These are phyloP conservation scores for Rhexocercosporidium sp. DNA, from an alignment of 2,329 filamentous ascomycete genomes.

Conservation along the genomic window DNA sequence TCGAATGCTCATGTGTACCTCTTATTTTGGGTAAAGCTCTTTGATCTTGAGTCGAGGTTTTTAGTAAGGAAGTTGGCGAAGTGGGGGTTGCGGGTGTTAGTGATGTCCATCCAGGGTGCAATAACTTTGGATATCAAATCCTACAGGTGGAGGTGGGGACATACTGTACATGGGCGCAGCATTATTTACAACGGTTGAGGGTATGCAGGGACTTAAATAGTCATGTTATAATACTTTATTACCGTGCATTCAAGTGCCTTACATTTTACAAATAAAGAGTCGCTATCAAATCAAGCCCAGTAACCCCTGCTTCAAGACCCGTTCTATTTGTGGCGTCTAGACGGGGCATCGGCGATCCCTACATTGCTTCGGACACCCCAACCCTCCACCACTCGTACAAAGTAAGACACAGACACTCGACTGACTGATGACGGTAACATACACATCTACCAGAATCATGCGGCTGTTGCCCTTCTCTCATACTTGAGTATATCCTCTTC, in stretches of 20 bases:
- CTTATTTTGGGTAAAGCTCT: neutral
- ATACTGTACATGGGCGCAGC: neutral
- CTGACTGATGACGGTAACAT: conserved; percentile 14
- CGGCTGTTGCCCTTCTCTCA: neutral
- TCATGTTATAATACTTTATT: neutral
- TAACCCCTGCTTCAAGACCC: neutral
- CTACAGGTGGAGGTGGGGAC: neutral
- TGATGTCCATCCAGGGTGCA: neutral
- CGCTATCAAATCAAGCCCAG: neutral
- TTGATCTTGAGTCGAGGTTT: neutral
- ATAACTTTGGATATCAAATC: neutral
- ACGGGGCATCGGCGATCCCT: conserved; percentile 10
- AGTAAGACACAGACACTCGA: conserved; percentile 9
- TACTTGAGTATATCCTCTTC: neutral
- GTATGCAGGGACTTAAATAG: neutral
- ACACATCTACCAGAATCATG: neutral
- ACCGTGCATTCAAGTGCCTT: neutral
- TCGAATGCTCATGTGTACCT: conserved; percentile 7
- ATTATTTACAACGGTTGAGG: neutral
- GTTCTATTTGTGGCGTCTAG: conserved; percentile 11
- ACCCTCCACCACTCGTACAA: conserved; percentile 6
- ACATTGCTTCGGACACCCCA: neutral
- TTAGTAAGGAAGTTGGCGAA: neutral
- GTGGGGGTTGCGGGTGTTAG: conserved; percentile 1
- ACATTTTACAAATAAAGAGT: neutral